Percentiles rank a stretch among this genome's conserved stretches.
Conservation (phyloP, 129 eudicot genomes). For the Lactuca sativa region DNA sequence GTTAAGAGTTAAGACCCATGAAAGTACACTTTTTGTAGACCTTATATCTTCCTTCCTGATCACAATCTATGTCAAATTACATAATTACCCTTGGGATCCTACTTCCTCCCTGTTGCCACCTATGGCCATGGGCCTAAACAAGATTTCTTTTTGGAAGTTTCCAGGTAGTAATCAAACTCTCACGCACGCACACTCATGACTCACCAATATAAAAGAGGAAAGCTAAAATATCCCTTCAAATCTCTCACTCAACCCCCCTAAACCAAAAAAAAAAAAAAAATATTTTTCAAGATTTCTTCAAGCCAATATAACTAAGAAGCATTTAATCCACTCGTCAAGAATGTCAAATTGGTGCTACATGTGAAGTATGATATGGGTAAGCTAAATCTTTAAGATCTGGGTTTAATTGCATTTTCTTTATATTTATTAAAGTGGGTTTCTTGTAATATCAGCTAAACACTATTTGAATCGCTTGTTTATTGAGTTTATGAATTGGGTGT, state of each 20-base stretch:
- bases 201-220: slow-evolving; percentile 10
- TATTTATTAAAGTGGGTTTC: slow-evolving; percentile 30
- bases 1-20: too few relatives aligned
- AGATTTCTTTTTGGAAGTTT: slow-evolving; percentile 36
- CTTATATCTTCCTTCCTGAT: slow-evolving; percentile 5
- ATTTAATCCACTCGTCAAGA: slow-evolving; percentile 12
- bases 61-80: slow-evolving; percentile 20
- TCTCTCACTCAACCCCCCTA: slow-evolving; percentile 10
- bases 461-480: slow-evolving; percentile 23
- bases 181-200: slow-evolving; percentile 25
- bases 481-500: slow-evolving; percentile 18
- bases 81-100: slow-evolving; percentile 16
- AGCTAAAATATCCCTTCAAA: slow-evolving; percentile 3
- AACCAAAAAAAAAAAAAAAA: background rate
- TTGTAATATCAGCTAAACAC: slow-evolving; percentile 27
- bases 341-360: background rate
- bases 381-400: slow-evolving; percentile 32
- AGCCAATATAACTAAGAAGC: slow-evolving; percentile 3
- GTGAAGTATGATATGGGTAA: slow-evolving; percentile 23
- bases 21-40: background rate
- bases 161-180: slow-evolving; percentile 21
- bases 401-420: slow-evolving; percentile 5
- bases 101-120: slow-evolving; percentile 20
- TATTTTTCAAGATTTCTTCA: slow-evolving; percentile 22
- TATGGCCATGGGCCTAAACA: slow-evolving; percentile 30